A percentile compares a stretch with the other conserved stretches of the same genome.
Evolutionary conservation across 306 rosid species (phyloP).

Genomic region (Lathyrus oleraceus): DNA sequence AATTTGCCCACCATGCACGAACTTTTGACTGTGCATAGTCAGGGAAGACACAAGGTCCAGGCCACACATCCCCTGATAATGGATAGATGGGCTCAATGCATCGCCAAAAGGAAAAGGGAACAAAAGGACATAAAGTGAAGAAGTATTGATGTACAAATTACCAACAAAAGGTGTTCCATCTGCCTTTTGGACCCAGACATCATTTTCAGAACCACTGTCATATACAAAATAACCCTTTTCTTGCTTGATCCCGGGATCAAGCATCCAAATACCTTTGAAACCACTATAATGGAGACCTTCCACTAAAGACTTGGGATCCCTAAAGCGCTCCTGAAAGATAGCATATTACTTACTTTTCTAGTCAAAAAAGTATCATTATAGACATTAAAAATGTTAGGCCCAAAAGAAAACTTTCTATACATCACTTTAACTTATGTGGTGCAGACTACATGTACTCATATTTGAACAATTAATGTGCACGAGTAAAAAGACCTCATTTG

Average conservation of each 20-base stretch:
- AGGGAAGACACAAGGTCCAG: slow-evolving; percentile 94
- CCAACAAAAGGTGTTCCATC: slow-evolving; percentile 78
- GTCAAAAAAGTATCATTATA: slow-evolving; percentile 13
- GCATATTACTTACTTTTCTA: slow-evolving; percentile 20
- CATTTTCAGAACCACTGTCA: slow-evolving; percentile 69
- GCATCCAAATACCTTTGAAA: slow-evolving; percentile 95
- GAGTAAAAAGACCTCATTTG: neutral
- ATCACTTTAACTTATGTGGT: slow-evolving; percentile 25
- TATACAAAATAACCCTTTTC: slow-evolving; percentile 82
- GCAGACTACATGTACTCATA: neutral
- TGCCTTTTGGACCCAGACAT: slow-evolving; percentile 74
- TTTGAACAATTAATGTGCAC: neutral
- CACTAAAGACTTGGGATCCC: slow-evolving; percentile 68
- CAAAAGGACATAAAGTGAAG: slow-evolving; percentile 1
- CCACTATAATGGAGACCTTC: slow-evolving; percentile 65
- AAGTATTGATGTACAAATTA: slow-evolving; percentile 23
- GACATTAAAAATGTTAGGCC: slow-evolving; percentile 25
- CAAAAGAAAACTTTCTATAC: slow-evolving; percentile 6
- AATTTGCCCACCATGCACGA: slow-evolving; percentile 87
- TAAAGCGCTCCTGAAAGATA: slow-evolving; percentile 69
- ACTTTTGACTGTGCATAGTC: slow-evolving; percentile 83
- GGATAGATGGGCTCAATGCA: slow-evolving; percentile 28
- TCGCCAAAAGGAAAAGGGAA: slow-evolving; percentile 4
- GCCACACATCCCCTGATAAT: slow-evolving; percentile 82
- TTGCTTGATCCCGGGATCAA: slow-evolving; percentile 86